Conservation (phyloP, 2,329 filamentous ascomycete genomes). For the Cladorrhinum sp. region DNA sequence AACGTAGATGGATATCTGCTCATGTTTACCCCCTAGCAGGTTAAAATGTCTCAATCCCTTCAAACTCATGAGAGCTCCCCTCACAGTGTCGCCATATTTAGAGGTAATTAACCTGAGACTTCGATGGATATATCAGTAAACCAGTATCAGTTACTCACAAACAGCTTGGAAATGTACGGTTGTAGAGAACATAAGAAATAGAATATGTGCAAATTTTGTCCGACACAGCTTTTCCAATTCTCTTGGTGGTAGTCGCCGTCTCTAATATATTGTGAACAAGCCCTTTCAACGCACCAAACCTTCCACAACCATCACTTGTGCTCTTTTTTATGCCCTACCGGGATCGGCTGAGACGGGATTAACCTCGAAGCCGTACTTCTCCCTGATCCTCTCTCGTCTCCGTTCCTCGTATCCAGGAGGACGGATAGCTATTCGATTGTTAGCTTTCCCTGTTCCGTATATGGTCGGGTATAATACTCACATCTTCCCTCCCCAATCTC, state of each 20-base stretch:
- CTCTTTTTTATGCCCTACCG: constrained; percentile 20
- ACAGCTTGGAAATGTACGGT: not conserved
- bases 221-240: constrained; percentile 23
- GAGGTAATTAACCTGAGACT: too few species aligned
- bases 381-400: constrained; percentile 75
- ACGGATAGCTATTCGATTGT: constrained; percentile 62
- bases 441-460: not conserved
- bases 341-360: constrained; percentile 58
- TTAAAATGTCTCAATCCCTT: too few species aligned
- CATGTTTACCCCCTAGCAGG: too few species aligned
- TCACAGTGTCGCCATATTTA: too few species aligned
- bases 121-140: too few species aligned
- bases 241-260: constrained; percentile 16
- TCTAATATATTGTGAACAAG: constrained; percentile 23
- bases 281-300: not conserved
- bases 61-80: too few species aligned
- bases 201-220: constrained; percentile 5
- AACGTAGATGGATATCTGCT: too few species aligned
- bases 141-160: too few species aligned
- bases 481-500: constrained; percentile 85
- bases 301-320: not conserved
- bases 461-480: constrained; percentile 40
- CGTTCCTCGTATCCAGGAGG: constrained; percentile 82
- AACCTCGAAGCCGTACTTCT: constrained; percentile 85
- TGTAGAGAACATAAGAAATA: not conserved